Evolutionary conservation across 306 rosid genomes (phyloP), one percentile per base, ranked within the genome.

Genomic region (Malus sylvestris): DNA sequence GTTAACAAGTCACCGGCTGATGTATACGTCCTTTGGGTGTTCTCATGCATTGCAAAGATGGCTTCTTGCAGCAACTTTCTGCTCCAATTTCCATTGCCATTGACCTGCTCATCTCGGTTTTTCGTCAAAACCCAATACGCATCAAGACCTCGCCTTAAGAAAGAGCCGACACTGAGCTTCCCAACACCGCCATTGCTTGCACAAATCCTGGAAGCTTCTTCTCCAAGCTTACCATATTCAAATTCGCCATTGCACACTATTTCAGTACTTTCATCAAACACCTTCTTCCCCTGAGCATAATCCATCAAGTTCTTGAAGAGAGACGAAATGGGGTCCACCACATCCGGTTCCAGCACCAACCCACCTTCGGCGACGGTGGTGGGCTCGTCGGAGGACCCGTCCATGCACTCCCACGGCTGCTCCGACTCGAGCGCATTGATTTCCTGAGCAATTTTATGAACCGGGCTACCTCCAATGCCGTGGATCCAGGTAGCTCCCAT

Each of bases 401-500:
- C 96, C 98, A 95, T 95, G 90, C 92, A 92, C 89, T 95, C 98
- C 98, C 97, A 95, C 10, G 98, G 97, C 72, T 85, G 93, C 70
- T 85, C 83, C 22, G 97, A 95, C 71, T 87, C 78, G 2, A 95
- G 90, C 20, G 97, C 93, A 16, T 82, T 66, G 76, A 80, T 92
- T 74, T 90, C 85, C 18, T 81, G 80, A 45, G 99, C 99, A 45
- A 95, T 91, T 72, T 87, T 79, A 83, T 92, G 85, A 75, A 95
- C 76, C 35, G 99, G 99, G 71, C 99, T 95, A 29, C 89, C 95
- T 10, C 84, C 90, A 86, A 89, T 95, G 76, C 99, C 99, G 71
- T 95, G 99, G 90, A 95, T 95, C 99, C 99, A 95, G 51, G 99
- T 95, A 66, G 99, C 99, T 27, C 99, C 99, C 96, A 92, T 89